phyloP scores from a whole-genome alignment of 2,329 filamentous ascomycete genomes.

The Ceratocystis smalleyi region DNA sequence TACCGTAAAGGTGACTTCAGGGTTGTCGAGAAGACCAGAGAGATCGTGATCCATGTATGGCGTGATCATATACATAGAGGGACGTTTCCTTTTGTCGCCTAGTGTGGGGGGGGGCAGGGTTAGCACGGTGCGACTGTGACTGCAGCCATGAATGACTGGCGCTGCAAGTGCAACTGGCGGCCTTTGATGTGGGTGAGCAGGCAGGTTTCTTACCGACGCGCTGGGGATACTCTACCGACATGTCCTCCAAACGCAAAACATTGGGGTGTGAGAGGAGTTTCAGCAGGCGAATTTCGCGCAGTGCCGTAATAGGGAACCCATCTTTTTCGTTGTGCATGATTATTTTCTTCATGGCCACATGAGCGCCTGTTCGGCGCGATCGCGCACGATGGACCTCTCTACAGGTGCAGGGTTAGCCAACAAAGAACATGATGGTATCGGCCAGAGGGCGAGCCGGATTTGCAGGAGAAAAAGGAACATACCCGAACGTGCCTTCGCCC shows the following conservation, averaged over 20 bases:
- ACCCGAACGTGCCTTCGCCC: constrained; percentile 85
- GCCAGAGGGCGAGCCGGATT: neutral
- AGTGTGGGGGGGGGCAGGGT: neutral
- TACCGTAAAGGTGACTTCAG: constrained; percentile 70
- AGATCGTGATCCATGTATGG: constrained; percentile 99
- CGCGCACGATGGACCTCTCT: constrained; percentile 76
- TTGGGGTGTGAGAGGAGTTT: constrained; percentile 91
- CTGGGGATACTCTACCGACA: constrained; percentile 69
- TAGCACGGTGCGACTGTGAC: neutral
- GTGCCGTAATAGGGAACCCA: constrained; percentile 94
- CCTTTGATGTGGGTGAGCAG: neutral
- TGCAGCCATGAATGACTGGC: no score
- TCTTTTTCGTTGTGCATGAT: constrained; percentile 99
- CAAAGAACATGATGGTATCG: neutral
- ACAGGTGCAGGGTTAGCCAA: constrained; percentile 8
- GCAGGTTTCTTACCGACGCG: constrained; percentile 38
- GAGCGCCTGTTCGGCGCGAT: constrained; percentile 54
- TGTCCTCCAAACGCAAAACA: constrained; percentile 75
- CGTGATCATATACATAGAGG: constrained; percentile 95
- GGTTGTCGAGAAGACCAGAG: constrained; percentile 92
- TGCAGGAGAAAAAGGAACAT: constrained; percentile 26
- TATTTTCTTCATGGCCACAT: constrained; percentile 93
- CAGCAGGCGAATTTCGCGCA: constrained; percentile 92
- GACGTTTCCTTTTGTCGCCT: constrained; percentile 60
- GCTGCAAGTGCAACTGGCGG: no score